phyloP scores from a whole-genome alignment of 495 filamentous ascomycete genomes.

The Annulohypoxylon maeteangense region DNA sequence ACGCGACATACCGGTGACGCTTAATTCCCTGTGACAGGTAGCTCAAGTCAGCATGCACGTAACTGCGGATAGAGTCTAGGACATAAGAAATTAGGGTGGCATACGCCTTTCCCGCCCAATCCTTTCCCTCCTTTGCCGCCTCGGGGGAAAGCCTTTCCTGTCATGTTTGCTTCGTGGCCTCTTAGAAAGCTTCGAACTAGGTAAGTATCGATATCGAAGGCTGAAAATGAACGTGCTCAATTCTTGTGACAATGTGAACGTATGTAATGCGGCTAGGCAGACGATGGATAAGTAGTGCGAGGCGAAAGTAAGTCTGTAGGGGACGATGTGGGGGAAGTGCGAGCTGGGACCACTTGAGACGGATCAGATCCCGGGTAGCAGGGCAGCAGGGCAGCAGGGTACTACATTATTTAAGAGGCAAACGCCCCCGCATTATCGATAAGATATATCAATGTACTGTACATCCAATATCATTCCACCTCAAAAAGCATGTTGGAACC shows the following conservation, averaged over 20 bases:
- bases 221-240: neutral
- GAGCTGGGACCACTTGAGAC: neutral
- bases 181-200: neutral
- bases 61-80: neutral
- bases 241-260: neutral
- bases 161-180: slow-evolving; percentile 9
- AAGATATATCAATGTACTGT: too few species aligned
- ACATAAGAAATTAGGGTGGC: slow-evolving; percentile 7
- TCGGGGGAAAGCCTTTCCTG: slow-evolving; percentile 24
- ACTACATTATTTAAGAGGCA: too few species aligned
- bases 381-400: too few species aligned
- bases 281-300: slow-evolving; percentile 1
- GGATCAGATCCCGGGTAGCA: neutral
- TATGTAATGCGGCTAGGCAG: neutral
- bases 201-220: neutral
- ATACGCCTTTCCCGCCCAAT: slow-evolving; percentile 45
- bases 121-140: slow-evolving; percentile 40
- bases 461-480: neutral
- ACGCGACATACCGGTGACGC: slow-evolving; percentile 42
- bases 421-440: neutral
- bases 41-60: slow-evolving; percentile 25
- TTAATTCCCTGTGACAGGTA: slow-evolving; percentile 37
- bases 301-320: slow-evolving; percentile 22
- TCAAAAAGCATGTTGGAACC: neutral
- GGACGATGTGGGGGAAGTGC: slow-evolving; percentile 15